phyloP scores from a whole-genome alignment of 202 grass and related monocot genomes.

The Dendrocalamus latiflorus region DNA sequence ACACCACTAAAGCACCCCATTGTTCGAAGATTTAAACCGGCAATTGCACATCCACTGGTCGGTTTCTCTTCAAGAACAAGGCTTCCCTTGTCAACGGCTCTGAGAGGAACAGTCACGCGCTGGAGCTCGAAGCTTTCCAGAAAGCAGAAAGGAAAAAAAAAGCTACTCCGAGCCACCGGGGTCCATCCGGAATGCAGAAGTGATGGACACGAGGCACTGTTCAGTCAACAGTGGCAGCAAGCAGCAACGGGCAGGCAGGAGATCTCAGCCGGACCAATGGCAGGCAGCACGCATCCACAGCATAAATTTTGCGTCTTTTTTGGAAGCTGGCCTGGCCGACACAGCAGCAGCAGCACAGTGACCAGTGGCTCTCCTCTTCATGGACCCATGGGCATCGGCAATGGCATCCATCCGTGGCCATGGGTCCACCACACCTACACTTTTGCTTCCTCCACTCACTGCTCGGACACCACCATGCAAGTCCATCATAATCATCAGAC shows the following conservation, averaged over 20 bases:
- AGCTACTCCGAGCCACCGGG: neutral
- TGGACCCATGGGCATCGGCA: too few species aligned
- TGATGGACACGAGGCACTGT: neutral
- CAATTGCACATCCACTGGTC: too few species aligned
- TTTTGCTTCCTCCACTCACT: neutral
- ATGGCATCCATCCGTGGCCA: neutral
- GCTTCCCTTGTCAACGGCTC: neutral
- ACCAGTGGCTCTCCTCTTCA: neutral
- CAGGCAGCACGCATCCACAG: neutral
- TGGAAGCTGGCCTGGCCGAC: neutral
- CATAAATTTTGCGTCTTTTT: constrained; percentile 24
- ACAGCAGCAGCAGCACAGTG: neutral
- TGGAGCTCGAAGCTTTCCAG: neutral
- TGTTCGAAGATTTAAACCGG: neutral
- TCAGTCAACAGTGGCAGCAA: neutral
- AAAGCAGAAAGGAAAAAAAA: neutral
- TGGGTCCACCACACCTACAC: neutral
- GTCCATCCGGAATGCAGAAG: neutral
- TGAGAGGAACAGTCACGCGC: neutral
- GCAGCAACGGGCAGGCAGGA: neutral
- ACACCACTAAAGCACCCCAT: neutral
- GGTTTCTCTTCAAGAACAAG: neutral
- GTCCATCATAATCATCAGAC: neutral
- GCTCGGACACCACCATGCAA: neutral
- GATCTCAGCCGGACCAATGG: neutral